Conservation (phyloP, 352 stramenopile genomes). For the Globisporangium recalcitrans region DNA sequence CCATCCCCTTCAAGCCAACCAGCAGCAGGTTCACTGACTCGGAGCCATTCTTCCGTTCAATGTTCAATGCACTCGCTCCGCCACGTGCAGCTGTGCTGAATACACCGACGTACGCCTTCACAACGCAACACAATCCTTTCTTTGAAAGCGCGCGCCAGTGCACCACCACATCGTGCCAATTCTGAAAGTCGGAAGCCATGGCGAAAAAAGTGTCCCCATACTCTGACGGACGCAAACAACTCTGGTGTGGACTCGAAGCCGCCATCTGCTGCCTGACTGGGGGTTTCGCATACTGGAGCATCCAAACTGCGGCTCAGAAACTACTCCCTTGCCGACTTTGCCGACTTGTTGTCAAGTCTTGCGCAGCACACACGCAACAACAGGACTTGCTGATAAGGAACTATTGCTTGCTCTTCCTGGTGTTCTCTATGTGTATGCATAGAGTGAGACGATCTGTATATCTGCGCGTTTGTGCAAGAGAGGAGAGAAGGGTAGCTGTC, state of each 20-base stretch:
- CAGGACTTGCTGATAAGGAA: neutral
- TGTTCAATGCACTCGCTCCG: neutral
- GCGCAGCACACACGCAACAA: no score
- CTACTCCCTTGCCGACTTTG: no score
- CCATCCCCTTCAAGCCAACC: neutral
- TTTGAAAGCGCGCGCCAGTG: neutral
- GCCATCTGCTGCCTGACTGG: neutral
- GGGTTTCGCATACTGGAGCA: neutral
- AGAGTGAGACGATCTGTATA: neutral
- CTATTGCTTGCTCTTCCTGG: no score
- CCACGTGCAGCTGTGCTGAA: neutral
- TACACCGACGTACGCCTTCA: neutral
- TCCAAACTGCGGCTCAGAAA: neutral
- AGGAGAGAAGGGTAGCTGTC: neutral
- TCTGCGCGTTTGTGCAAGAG: neutral
- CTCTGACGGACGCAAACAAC: neutral
- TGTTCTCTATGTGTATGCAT: neutral
- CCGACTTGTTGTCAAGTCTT: neutral
- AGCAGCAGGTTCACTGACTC: neutral
- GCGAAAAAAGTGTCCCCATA: constrained; percentile 5
- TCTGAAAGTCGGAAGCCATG: neutral
- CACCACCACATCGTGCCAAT: neutral
- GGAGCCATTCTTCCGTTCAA: neutral
- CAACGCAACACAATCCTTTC: neutral
- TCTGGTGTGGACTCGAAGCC: neutral